Conservation (phyloP, 2,329 filamentous ascomycete species). For the Nemania sp. region DNA sequence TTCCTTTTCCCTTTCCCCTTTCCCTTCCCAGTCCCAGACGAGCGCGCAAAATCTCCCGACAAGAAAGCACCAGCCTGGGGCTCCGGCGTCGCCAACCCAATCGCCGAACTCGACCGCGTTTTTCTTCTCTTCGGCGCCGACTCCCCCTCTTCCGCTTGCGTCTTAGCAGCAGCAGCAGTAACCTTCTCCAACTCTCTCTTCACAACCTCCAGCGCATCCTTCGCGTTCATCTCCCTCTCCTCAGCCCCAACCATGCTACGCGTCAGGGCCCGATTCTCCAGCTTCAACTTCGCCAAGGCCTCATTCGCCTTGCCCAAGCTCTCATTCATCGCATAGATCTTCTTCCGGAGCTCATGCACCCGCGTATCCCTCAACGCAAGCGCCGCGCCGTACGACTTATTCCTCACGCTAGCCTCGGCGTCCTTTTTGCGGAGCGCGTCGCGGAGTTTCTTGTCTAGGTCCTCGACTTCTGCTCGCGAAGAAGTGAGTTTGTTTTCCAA, state of each 20-base stretch:
- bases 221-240: slow-evolving; percentile 46
- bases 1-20: slow-evolving; percentile 51
- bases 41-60: slow-evolving; percentile 16
- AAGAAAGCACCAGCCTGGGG: slow-evolving; percentile 14
- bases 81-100: slow-evolving; percentile 15
- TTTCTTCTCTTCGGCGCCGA: slow-evolving; percentile 16
- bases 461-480: slow-evolving; percentile 43
- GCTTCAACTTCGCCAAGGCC: slow-evolving; percentile 48
- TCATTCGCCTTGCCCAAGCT: slow-evolving; percentile 51
- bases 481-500: slow-evolving; percentile 50
- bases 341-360: slow-evolving; percentile 51
- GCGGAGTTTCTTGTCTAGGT: slow-evolving; percentile 40
- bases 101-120: too few species aligned
- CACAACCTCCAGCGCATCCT: slow-evolving; percentile 52
- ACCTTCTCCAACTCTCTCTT: slow-evolving; percentile 51
- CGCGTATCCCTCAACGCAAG: slow-evolving; percentile 56
- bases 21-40: background rate
- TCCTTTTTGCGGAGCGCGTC: slow-evolving; percentile 39
- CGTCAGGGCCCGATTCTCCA: slow-evolving; percentile 49
- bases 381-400: slow-evolving; percentile 48
- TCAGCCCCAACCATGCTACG: slow-evolving; percentile 42
- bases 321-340: slow-evolving; percentile 50
- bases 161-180: slow-evolving; percentile 27
- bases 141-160: too few species aligned
- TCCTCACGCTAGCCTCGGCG: slow-evolving; percentile 39